phyloP scores from a whole-genome alignment of 495 filamentous ascomycete genomes.

The Pyronema domesticum region DNA sequence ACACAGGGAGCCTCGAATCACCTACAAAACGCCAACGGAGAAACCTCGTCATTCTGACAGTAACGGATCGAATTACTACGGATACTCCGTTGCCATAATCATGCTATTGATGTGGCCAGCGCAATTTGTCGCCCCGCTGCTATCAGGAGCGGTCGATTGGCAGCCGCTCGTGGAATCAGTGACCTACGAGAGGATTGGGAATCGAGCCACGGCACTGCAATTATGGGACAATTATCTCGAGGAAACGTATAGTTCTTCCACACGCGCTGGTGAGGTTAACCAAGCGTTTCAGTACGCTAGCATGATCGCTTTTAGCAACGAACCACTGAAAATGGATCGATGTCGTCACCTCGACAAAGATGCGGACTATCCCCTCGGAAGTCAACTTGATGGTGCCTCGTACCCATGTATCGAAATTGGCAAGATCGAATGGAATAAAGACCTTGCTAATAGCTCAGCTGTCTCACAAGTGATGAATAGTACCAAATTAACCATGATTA shows the following conservation, averaged over 20 bases:
- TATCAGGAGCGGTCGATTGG: neutral
- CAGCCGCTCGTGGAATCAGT: neutral
- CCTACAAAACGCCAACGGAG: too few relatives aligned
- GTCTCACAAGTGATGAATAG: too few relatives aligned
- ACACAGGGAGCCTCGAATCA: too few relatives aligned
- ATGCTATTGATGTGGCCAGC: neutral
- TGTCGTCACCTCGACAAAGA: neutral
- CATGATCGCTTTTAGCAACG: neutral
- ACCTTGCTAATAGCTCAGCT: too few relatives aligned
- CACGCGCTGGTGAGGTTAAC: neutral
- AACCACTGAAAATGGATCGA: neutral
- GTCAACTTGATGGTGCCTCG: neutral
- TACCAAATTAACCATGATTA: too few relatives aligned
- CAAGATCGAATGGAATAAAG: neutral
- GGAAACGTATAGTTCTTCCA: neutral
- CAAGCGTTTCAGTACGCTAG: neutral
- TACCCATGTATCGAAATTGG: neutral
- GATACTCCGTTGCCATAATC: neutral
- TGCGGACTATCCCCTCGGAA: neutral
- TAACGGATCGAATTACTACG: neutral
- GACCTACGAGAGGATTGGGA: neutral
- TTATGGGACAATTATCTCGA: neutral
- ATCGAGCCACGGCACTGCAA: neutral
- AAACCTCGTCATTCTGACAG: neutral
- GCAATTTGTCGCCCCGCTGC: neutral